Evolutionary conservation across 2,329 filamentous ascomycete species (phyloP).

Genomic region (Xylariaceae sp.): DNA sequence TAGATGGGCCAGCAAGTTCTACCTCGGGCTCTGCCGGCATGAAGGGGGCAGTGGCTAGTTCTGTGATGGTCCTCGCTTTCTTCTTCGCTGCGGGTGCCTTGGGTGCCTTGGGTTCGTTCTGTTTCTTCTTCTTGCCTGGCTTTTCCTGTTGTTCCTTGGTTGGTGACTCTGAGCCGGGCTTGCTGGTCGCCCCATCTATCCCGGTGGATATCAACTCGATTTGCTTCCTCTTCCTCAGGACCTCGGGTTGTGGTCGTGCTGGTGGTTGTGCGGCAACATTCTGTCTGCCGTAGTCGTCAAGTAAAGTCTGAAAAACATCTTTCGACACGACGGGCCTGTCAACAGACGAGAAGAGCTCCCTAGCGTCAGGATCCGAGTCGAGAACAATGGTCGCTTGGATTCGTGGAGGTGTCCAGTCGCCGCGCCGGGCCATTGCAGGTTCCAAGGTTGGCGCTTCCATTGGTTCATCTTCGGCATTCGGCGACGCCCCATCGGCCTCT

Average conservation of each 20-base stretch:
- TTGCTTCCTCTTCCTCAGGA: slow-evolving; percentile 55
- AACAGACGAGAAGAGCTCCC: slow-evolving; percentile 32
- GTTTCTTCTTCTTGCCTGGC: slow-evolving; percentile 22
- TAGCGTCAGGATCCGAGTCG: slow-evolving; percentile 31
- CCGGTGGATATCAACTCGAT: slow-evolving; percentile 48
- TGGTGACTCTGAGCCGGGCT: slow-evolving; percentile 30
- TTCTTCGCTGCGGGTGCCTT: slow-evolving; percentile 59
- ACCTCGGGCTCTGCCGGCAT: slow-evolving; percentile 33
- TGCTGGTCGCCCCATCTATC: slow-evolving; percentile 21
- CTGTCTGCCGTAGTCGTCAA: slow-evolving; percentile 42
- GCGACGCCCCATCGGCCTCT: background rate
- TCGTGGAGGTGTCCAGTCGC: slow-evolving; percentile 67
- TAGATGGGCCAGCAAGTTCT: slow-evolving; percentile 23
- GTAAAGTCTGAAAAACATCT: slow-evolving; percentile 43
- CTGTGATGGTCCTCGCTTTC: slow-evolving; percentile 75
- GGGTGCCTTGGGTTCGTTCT: slow-evolving; percentile 46
- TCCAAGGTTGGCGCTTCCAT: slow-evolving; percentile 26
- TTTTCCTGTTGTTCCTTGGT: slow-evolving; percentile 4
- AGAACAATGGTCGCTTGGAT: slow-evolving; percentile 33
- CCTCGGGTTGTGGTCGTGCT: slow-evolving; percentile 20
- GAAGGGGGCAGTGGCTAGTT: slow-evolving; percentile 72
- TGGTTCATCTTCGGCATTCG: background rate
- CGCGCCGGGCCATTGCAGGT: slow-evolving; percentile 53
- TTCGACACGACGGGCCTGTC: slow-evolving; percentile 16
- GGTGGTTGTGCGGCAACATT: slow-evolving; percentile 3